Evolutionary conservation across 2,329 filamentous ascomycete genomes (phyloP).

Genomic region (Pseudocercospora crystallina): DNA sequence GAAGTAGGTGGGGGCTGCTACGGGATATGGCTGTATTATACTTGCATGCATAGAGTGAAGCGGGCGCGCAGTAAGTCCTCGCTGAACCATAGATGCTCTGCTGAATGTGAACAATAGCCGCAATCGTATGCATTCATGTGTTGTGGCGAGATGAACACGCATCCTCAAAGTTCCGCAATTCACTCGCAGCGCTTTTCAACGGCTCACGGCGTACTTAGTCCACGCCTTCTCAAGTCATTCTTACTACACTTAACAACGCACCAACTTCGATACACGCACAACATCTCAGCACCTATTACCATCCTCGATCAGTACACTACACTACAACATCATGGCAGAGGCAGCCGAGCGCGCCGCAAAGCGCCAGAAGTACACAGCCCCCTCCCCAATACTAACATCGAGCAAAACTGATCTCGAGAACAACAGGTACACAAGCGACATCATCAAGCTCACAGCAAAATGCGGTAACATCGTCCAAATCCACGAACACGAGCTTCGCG

Average conservation of each 20-base stretch:
- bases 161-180: too few relatives aligned
- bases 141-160: too few relatives aligned
- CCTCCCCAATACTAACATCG: too few relatives aligned
- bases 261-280: neutral
- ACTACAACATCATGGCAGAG: neutral
- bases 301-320: too few relatives aligned
- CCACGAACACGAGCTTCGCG: constrained; percentile 12
- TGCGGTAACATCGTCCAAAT: neutral
- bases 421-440: constrained; percentile 9
- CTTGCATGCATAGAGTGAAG: constrained; percentile 19
- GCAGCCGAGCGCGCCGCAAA: constrained; percentile 1
- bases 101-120: neutral
- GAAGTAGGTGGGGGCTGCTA: constrained; percentile 53
- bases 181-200: too few relatives aligned
- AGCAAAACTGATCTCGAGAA: neutral
- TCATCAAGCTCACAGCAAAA: constrained; percentile 8
- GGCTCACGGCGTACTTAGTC: too few relatives aligned
- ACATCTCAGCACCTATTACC: neutral
- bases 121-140: too few relatives aligned
- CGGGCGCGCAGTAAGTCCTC: constrained; percentile 11
- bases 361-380: neutral
- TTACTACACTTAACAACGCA: too few relatives aligned
- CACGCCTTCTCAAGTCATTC: too few relatives aligned
- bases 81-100: constrained; percentile 13
- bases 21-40: constrained; percentile 20